These are phyloP conservation scores for Pichia nanzhaoensis DNA, from an alignment of 805 yeast genomes.

Conservation along the genomic window DNA sequence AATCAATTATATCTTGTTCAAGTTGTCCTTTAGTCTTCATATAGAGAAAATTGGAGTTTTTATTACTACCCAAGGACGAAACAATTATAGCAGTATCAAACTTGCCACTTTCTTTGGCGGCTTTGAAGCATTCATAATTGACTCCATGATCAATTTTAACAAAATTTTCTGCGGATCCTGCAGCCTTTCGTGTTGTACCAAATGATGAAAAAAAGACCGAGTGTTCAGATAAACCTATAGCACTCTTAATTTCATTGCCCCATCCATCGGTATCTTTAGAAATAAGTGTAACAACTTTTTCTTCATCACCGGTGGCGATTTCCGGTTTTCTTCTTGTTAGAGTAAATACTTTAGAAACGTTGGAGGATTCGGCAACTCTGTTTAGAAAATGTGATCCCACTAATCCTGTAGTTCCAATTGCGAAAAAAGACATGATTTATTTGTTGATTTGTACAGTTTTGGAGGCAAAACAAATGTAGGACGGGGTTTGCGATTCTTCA, in stretches of 20 bases:
- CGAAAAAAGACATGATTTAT: conserved; percentile 21
- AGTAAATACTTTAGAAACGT: conserved; percentile 38
- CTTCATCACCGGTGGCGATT: conserved; percentile 2
- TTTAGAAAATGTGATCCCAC: conserved; percentile 57
- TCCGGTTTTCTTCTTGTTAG: conserved; percentile 42
- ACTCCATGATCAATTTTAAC: conserved; percentile 67
- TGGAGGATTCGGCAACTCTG: conserved; percentile 32
- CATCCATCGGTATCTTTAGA: conserved; percentile 46
- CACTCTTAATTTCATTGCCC: conserved; percentile 29
- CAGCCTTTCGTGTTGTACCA: conserved; percentile 69
- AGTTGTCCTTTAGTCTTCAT: conserved; percentile 65
- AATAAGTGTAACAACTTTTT: conserved; percentile 31
- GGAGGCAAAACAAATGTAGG: too few relatives aligned
- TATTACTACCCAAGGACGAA: conserved; percentile 58
- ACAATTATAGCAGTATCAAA: conserved; percentile 62
- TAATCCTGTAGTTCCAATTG: conserved; percentile 75
- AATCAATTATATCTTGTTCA: conserved; percentile 57
- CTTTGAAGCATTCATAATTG: conserved; percentile 60
- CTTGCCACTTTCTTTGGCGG: conserved; percentile 61
- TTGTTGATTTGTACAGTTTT: background rate
- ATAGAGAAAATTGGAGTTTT: conserved; percentile 54
- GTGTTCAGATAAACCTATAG: conserved; percentile 26
- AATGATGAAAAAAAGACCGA: conserved; percentile 55
- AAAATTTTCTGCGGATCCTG: conserved; percentile 69
- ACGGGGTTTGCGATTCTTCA: too few relatives aligned